Evolutionary conservation across 257 asterid species (phyloP).

Genomic region (Forsythia viridissima): DNA sequence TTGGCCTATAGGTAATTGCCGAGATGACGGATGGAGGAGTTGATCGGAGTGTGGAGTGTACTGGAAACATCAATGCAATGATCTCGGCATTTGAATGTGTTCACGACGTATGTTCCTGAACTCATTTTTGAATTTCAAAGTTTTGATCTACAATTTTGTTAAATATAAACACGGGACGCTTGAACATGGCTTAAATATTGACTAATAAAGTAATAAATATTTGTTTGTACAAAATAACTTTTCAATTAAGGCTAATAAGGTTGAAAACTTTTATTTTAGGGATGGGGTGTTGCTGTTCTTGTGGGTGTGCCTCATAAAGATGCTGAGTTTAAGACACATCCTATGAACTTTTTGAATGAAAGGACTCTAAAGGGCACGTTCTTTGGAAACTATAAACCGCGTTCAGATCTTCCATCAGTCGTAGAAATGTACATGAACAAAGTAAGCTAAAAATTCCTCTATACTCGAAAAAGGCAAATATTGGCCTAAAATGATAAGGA

Average conservation of each 20-base stretch:
- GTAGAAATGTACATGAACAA: conserved; percentile 53
- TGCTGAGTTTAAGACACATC: conserved; percentile 48
- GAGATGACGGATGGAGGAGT: conserved; percentile 48
- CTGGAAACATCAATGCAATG: conserved; percentile 41
- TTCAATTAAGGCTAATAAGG: neutral
- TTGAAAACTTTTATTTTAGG: conserved; percentile 25
- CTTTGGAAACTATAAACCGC: conserved; percentile 57
- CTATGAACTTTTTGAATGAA: conserved; percentile 46
- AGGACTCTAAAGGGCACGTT: conserved; percentile 53
- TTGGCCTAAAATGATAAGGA: neutral
- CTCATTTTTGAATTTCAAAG: neutral
- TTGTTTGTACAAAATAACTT: too few species aligned
- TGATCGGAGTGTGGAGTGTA: conserved; percentile 52
- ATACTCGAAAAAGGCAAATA: neutral
- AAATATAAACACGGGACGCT: too few species aligned
- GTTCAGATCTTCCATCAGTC: conserved; percentile 47
- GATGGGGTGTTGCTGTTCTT: conserved; percentile 66
- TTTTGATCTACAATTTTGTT: neutral
- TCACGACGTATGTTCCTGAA: conserved; percentile 40
- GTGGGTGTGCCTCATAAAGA: conserved; percentile 60
- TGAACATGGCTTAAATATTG: neutral
- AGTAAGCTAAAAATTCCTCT: conserved; percentile 4
- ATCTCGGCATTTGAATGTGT: conserved; percentile 53
- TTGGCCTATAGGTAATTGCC: conserved; percentile 35
- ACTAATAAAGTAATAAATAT: too few species aligned